Conservation (phyloP, 78 protist genomes). For the Dictyostelium purpureum region DNA sequence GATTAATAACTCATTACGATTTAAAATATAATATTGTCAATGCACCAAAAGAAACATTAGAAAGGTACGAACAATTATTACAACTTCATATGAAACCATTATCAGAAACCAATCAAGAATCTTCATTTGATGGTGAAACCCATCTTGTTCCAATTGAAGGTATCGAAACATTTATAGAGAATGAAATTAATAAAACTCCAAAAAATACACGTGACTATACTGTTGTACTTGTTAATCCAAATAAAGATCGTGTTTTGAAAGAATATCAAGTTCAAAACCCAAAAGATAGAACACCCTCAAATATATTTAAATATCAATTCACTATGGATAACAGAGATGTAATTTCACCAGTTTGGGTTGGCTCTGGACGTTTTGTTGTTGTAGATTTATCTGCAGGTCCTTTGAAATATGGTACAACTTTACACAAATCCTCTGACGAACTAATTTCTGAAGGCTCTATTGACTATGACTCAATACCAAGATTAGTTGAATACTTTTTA, state of each 20-base stretch:
- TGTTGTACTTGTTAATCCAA: constrained; percentile 45
- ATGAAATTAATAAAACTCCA: not conserved
- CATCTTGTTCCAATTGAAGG: constrained; percentile 19
- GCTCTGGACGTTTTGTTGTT: constrained; percentile 8
- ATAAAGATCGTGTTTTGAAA: constrained; percentile 14
- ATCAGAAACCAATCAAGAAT: not conserved
- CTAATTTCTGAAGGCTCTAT: constrained; percentile 23
- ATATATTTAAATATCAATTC: not conserved
- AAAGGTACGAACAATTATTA: constrained; percentile 12
- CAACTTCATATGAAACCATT: not conserved
- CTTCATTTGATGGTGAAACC: constrained; percentile 20
- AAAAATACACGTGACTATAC: not conserved
- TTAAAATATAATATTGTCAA: not conserved
- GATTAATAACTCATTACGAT: constrained; percentile 40
- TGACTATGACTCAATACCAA: constrained; percentile 47
- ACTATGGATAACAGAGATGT: not conserved
- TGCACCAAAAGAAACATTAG: not conserved
- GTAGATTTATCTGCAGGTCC: constrained; percentile 54
- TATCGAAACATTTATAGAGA: constrained; percentile 42
- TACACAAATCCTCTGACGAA: constrained; percentile 55
- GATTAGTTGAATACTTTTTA: constrained; percentile 52
- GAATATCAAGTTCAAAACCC: no score
- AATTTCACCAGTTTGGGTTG: constrained; percentile 53
- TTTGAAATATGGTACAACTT: constrained; percentile 49
- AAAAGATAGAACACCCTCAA: not conserved